Conservation (phyloP, 1,284 basidiomycete species). For the Cutaneotrichosporon sp. region DNA sequence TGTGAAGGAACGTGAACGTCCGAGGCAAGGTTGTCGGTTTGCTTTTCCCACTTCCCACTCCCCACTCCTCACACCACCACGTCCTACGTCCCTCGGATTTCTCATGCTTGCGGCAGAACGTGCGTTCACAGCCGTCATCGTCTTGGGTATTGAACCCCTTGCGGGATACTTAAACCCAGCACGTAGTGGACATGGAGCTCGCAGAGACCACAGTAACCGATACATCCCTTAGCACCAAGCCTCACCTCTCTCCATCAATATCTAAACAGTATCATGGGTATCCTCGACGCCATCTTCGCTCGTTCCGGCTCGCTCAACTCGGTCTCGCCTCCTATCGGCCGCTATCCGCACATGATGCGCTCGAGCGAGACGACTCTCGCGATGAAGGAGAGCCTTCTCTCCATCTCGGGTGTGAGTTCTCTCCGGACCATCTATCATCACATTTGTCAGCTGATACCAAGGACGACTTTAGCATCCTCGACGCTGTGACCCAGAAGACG, state of each 20-base stretch:
- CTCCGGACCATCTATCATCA: not conserved
- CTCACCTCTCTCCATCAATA: not conserved
- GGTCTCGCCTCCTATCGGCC: constrained; percentile 11
- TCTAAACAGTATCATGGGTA: constrained; percentile 11
- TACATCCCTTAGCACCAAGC: not conserved
- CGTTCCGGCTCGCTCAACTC: constrained; percentile 8
- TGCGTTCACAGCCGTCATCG: too few relatives aligned
- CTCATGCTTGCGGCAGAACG: too few relatives aligned
- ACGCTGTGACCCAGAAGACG: not conserved
- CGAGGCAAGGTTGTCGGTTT: too few relatives aligned
- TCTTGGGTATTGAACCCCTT: too few relatives aligned
- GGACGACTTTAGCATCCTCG: constrained; percentile 15
- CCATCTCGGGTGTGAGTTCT: constrained; percentile 14
- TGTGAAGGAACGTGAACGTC: too few relatives aligned
- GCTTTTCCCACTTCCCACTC: too few relatives aligned
- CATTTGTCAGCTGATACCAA: constrained; percentile 3
- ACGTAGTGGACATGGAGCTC: too few relatives aligned
- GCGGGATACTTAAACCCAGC: too few relatives aligned
- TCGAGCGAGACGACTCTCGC: constrained; percentile 19
- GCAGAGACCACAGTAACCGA: too few relatives aligned
- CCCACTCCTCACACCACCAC: too few relatives aligned
- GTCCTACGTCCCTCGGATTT: too few relatives aligned
- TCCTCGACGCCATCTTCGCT: constrained; percentile 12
- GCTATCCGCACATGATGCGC: constrained; percentile 15
- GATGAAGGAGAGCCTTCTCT: constrained; percentile 36